Conservation (phyloP, 805 yeast genomes). For the Sporopachydermia lactativora region DNA sequence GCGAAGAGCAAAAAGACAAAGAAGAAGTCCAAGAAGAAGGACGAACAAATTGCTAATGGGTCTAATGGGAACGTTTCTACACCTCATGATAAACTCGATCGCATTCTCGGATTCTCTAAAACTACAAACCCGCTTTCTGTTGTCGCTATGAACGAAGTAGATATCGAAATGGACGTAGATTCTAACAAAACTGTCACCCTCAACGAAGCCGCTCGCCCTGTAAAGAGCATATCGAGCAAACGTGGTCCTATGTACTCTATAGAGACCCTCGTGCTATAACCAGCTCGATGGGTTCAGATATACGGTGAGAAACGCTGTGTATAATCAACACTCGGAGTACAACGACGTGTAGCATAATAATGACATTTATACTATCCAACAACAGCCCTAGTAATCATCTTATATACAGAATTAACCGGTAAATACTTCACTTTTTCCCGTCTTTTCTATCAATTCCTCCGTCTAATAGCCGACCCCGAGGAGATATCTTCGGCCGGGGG, state of each 20-base stretch:
- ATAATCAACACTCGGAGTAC: too few species aligned
- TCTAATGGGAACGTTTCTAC: background rate
- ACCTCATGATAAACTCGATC: background rate
- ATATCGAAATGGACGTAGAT: background rate
- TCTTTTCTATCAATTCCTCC: too few species aligned
- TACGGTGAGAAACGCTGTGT: too few species aligned
- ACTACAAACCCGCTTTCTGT: background rate
- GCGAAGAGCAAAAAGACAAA: slow-evolving; percentile 13
- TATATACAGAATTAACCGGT: too few species aligned
- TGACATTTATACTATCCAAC: too few species aligned
- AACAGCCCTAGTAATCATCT: too few species aligned
- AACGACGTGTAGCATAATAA: too few species aligned
- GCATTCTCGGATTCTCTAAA: background rate
- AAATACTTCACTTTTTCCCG: too few species aligned
- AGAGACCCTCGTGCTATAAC: slow-evolving; percentile 17
- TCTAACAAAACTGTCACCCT: background rate
- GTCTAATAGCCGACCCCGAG: too few species aligned
- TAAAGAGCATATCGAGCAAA: slow-evolving; percentile 1
- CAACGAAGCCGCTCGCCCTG: background rate
- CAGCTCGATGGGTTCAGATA: too few species aligned
- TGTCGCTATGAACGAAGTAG: background rate
- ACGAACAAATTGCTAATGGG: slow-evolving; percentile 1
- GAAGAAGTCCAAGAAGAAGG: slow-evolving; percentile 11
- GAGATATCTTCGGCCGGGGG: too few species aligned
- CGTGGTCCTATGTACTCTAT: slow-evolving; percentile 18